Conservation (phyloP, 208 protist species). For the Polymyxa betae region DNA sequence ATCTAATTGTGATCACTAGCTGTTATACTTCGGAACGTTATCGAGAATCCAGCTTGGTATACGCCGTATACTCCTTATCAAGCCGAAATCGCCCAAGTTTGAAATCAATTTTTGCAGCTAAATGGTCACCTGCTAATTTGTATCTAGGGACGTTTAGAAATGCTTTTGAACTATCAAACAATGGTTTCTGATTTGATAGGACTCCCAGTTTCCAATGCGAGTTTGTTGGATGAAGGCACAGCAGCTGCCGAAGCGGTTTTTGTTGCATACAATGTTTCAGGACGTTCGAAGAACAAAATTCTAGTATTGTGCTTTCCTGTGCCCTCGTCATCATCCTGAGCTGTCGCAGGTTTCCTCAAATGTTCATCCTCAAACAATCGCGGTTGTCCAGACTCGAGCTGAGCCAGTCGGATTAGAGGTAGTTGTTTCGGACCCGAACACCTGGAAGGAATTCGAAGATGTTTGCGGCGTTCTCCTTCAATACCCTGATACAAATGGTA, state of each 20-base stretch:
- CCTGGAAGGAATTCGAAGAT: not conserved
- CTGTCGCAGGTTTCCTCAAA: slow-evolving; percentile 48
- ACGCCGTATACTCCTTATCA: slow-evolving; percentile 97
- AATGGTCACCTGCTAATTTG: too few relatives aligned
- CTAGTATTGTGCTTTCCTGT: slow-evolving; percentile 70
- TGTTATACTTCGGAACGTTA: slow-evolving; percentile 91
- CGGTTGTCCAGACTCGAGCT: slow-evolving; percentile 75
- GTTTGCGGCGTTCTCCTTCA: slow-evolving; percentile 88
- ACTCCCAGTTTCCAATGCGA: slow-evolving; percentile 91
- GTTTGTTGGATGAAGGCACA: slow-evolving; percentile 90
- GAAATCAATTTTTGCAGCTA: not conserved
- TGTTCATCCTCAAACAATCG: slow-evolving; percentile 82
- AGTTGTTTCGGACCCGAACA: slow-evolving; percentile 77
- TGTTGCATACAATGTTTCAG: slow-evolving; percentile 72
- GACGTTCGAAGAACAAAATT: slow-evolving; percentile 77
- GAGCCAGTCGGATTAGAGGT: slow-evolving; percentile 81
- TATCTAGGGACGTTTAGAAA: slow-evolving; percentile 94
- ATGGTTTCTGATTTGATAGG: slow-evolving; percentile 92
- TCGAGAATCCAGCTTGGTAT: slow-evolving; percentile 98
- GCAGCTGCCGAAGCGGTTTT: slow-evolving; percentile 75
- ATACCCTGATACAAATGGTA: slow-evolving; percentile 86
- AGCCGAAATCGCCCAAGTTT: slow-evolving; percentile 66
- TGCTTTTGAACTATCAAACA: slow-evolving; percentile 95
- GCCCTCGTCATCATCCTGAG: not conserved
- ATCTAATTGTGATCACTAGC: slow-evolving; percentile 75